phyloP scores from a whole-genome alignment of 2,329 filamentous ascomycete genomes.

The Dothideomycetes sp. region DNA sequence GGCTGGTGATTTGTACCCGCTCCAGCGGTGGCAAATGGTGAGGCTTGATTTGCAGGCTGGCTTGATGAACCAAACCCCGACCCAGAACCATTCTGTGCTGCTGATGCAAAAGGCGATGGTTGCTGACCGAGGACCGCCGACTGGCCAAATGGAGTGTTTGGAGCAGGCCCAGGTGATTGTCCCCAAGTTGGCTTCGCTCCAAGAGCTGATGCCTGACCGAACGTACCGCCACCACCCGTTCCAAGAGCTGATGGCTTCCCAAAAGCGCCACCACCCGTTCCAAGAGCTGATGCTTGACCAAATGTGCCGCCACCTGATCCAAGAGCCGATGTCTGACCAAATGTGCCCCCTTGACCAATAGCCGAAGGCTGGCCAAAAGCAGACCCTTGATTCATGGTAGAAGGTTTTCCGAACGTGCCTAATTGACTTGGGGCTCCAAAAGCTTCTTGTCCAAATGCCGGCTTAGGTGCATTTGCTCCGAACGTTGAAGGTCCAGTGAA shows the following conservation, averaged over 20 bases:
- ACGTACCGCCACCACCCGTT: background rate
- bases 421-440: too few relatives aligned
- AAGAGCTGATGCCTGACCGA: conserved; percentile 1
- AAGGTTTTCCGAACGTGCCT: conserved; percentile 2
- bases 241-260: background rate
- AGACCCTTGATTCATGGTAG: too few relatives aligned
- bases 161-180: conserved; percentile 1
- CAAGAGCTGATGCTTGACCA: conserved; percentile 9
- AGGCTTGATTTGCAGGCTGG: too few relatives aligned
- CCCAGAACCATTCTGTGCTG: background rate
- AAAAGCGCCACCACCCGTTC: background rate
- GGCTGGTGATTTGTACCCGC: background rate
- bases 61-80: too few relatives aligned
- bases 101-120: conserved; percentile 2
- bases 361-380: conserved; percentile 1
- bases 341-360: conserved; percentile 1
- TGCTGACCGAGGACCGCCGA: conserved; percentile 8
- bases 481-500: conserved; percentile 8
- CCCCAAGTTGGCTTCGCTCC: background rate
- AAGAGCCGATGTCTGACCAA: conserved; percentile 5
- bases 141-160: conserved; percentile 8
- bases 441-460: conserved; percentile 6
- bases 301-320: conserved; percentile 1
- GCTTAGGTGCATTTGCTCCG: conserved; percentile 1
- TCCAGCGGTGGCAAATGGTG: background rate